Base-by-base conservation (phyloP, 2,329 filamentous ascomycete genomes). In the Penicillium sp. region DNA sequence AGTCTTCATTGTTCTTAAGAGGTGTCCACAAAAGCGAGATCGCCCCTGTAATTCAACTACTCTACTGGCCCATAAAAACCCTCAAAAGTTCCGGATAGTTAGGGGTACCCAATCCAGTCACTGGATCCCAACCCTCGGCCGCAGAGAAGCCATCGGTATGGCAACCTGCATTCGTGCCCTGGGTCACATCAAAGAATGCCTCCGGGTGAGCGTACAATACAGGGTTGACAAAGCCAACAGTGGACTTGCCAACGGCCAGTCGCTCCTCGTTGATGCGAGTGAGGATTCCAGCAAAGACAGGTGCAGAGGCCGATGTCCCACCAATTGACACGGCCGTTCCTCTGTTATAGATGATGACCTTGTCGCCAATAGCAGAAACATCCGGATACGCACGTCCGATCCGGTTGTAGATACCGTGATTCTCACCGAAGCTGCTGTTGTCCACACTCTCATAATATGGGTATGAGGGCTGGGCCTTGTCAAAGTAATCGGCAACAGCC, bases 171-270 rank as follows among this genome's bases (percentile, higher is more conserved):
- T 74, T 74, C 9, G 51, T 66, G 0, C 72, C 72, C 17, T 58
- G 49, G 6, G 69, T 73, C 6, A 75, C 60, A 54, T 75, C 72
- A 47, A 68, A 64, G 46, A 75, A 72, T 0, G 62, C 70, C 45
- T 67, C 66, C 0, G 72, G 69, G 40, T 75, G 63, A 9, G 62
- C 61, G 47, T 73, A 73, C 4, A 73, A 54, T 15, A 67, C 60
- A 29, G 78, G 76, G 62, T 85, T 86, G 37, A 85, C 70, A 73
- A 81, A 86, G 0, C 84, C 84, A 9, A 85, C 69, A 1, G 77
- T 71, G 6, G 71, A 67, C 75, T 81, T 83, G 4, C 81, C 81
- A 2, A 69, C 71, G 2, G 78, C 72, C 48, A 84, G 67, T n/a
- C 82, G 71, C 54, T 77, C 79, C 56, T 84, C 83, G 58, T 86